Percentiles rank a stretch among this genome's conserved stretches.
Conservation (phyloP, 352 stramenopile species). For the Pythium folliculosum region DNA sequence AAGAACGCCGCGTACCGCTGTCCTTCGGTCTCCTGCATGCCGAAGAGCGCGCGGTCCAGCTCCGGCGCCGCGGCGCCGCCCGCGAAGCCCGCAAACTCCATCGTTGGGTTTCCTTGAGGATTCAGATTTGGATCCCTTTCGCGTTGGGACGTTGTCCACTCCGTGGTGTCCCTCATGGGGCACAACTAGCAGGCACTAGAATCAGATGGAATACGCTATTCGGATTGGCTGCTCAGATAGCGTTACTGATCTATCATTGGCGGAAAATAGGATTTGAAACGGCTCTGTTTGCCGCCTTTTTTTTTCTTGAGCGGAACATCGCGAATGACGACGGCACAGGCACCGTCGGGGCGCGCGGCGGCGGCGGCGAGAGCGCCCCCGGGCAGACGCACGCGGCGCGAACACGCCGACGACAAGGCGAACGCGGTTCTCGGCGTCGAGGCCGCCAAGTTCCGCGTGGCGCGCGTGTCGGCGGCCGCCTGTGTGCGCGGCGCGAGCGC, state of each 20-base stretch:
- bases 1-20: conserved; percentile 67
- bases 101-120: neutral
- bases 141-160: too few relatives aligned
- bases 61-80: neutral
- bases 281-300: conserved; percentile 20
- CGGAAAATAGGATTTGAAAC: conserved; percentile 21
- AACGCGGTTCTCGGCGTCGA: conserved; percentile 2
- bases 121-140: neutral
- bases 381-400: neutral
- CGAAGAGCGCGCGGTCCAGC: conserved; percentile 43
- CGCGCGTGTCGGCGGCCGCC: conserved; percentile 38
- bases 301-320: conserved; percentile 4
- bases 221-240: conserved; percentile 10
- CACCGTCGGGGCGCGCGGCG: too few relatives aligned
- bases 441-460: conserved; percentile 38
- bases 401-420: neutral
- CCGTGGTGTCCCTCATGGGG: neutral
- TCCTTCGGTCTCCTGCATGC: conserved; percentile 65
- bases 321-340: neutral
- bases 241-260: neutral
- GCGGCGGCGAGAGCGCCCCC: neutral
- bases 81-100: conserved; percentile 21
- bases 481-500: conserved; percentile 35
- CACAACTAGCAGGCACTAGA: neutral
- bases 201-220: neutral